These are phyloP conservation scores for Neospora caninum DNA, from an alignment of 169 alveolate species.

Conservation along the genomic window DNA sequence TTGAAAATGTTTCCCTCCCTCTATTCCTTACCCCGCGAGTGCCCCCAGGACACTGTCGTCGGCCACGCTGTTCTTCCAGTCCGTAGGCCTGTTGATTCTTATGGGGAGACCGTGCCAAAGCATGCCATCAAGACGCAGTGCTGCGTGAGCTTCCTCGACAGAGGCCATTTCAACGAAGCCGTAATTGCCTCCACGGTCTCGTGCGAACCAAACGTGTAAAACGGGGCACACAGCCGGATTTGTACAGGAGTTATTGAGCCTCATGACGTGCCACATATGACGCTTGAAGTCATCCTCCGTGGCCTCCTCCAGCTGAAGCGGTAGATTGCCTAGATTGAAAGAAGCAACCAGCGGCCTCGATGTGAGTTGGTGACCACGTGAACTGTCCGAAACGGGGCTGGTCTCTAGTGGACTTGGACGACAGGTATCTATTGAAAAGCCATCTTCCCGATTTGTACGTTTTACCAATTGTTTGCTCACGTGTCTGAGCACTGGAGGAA, in stretches of 20 bases:
- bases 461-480: too few relatives aligned
- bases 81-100: constrained; percentile 62
- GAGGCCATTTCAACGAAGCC: constrained; percentile 66
- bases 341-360: background rate
- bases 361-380: background rate
- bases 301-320: constrained; percentile 41
- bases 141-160: constrained; percentile 62
- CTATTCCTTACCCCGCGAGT: constrained; percentile 21
- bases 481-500: too few relatives aligned
- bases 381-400: background rate
- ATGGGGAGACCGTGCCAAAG: constrained; percentile 64
- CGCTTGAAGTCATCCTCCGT: constrained; percentile 60
- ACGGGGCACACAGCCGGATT: constrained; percentile 53
- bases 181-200: constrained; percentile 63
- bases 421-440: too few relatives aligned
- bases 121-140: constrained; percentile 41
- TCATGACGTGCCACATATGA: constrained; percentile 52
- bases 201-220: constrained; percentile 63
- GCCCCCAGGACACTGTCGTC: background rate
- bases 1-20: background rate
- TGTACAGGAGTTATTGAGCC: background rate
- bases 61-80: constrained; percentile 47
- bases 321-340: constrained; percentile 52
- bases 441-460: too few relatives aligned
- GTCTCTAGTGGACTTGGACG: background rate